Evolutionary conservation across 371 early-diverging fungal species (phyloP).

Genomic region (Haplosporangium sp.): DNA sequence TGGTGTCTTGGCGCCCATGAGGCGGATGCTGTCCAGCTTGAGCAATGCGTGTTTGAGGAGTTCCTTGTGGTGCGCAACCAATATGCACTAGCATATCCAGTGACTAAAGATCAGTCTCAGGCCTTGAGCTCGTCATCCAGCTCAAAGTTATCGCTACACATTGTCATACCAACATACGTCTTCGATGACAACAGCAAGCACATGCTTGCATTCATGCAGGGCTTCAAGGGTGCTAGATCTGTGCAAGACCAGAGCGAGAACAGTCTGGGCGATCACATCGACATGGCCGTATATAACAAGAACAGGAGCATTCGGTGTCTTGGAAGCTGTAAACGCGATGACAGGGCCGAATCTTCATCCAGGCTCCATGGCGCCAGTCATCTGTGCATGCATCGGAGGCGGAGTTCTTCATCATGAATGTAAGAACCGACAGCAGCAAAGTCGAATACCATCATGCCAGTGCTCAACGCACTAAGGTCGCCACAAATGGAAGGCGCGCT

Average conservation of each 20-base stretch:
- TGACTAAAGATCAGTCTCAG: constrained; percentile 6
- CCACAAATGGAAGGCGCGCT: background rate
- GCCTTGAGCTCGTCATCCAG: constrained; percentile 1
- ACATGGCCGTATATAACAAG: constrained; percentile 3
- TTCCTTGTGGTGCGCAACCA: constrained; percentile 12
- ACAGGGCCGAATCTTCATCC: background rate
- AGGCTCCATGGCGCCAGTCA: no score
- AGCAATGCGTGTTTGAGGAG: constrained; percentile 12
- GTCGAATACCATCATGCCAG: background rate
- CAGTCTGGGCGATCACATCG: constrained; percentile 3
- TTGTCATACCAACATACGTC: constrained; percentile 9
- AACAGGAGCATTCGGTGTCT: constrained; percentile 10
- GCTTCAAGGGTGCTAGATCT: background rate
- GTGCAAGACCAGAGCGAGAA: background rate
- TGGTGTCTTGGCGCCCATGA: background rate
- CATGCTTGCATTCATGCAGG: constrained; percentile 7
- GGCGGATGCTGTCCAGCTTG: background rate
- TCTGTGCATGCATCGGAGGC: background rate
- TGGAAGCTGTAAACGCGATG: constrained; percentile 9
- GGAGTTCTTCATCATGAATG: background rate
- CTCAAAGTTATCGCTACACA: constrained; percentile 11
- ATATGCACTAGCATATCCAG: constrained; percentile 12
- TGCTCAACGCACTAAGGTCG: background rate
- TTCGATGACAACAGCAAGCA: constrained; percentile 14
- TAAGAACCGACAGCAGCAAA: background rate